Conservation (phyloP, 2,329 filamentous ascomycete species). For the Ophiostoma ips region DNA sequence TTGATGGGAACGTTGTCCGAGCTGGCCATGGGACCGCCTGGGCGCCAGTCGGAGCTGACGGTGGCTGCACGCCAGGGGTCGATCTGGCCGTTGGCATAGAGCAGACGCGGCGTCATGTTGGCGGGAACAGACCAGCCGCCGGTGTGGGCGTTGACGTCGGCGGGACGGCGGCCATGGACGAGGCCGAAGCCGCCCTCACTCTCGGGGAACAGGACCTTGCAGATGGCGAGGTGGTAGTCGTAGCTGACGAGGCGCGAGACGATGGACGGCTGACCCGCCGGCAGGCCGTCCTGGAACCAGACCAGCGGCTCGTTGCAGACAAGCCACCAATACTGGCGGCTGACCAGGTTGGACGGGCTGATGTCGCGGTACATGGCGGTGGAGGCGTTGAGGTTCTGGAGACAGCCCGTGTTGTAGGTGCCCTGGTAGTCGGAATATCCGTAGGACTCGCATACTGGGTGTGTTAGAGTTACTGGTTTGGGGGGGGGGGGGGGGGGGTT, state of each 20-base stretch:
- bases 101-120: slow-evolving; percentile 22
- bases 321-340: slow-evolving; percentile 43
- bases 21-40: slow-evolving; percentile 24
- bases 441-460: slow-evolving; percentile 26
- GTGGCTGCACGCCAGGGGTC: slow-evolving; percentile 29
- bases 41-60: slow-evolving; percentile 23
- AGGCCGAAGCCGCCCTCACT: slow-evolving; percentile 21
- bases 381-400: slow-evolving; percentile 29
- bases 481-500: background rate
- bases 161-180: slow-evolving; percentile 19
- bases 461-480: no score
- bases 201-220: slow-evolving; percentile 33
- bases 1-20: slow-evolving; percentile 20
- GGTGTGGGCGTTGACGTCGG: slow-evolving; percentile 23
- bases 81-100: slow-evolving; percentile 26
- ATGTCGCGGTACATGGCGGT: slow-evolving; percentile 27
- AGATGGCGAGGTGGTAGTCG: slow-evolving; percentile 27
- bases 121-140: slow-evolving; percentile 24
- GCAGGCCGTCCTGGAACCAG: slow-evolving; percentile 32
- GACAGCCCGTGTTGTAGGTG: slow-evolving; percentile 32
- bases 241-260: slow-evolving; percentile 25
- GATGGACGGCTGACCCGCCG: slow-evolving; percentile 25
- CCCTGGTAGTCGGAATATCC: slow-evolving; percentile 18
- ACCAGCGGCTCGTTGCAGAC: slow-evolving; percentile 36
- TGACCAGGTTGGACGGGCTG: slow-evolving; percentile 24